Evolutionary conservation across 2,329 filamentous ascomycete species (phyloP).

Genomic region (Fusarium stilboides): DNA sequence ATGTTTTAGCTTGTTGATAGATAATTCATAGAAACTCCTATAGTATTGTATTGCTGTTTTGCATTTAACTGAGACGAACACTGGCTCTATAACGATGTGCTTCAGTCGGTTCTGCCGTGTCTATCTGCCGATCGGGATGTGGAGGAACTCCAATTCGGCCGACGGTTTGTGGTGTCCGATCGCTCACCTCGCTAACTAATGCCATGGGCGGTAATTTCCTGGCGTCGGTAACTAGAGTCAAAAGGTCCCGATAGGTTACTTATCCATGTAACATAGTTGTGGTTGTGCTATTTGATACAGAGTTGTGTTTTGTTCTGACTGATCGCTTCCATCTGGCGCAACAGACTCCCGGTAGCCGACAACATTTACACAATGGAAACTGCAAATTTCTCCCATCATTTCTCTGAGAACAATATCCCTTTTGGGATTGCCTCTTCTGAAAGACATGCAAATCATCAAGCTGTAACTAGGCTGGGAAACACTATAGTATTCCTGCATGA

Average conservation of each 20-base stretch:
- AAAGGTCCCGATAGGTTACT: not conserved
- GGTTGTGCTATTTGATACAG: not conserved
- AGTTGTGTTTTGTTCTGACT: no score
- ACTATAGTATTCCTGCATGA: slow-evolving; percentile 67
- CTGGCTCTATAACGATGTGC: no score
- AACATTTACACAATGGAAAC: not conserved
- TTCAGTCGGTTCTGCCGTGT: no score
- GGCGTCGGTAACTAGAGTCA: not conserved
- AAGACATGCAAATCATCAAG: slow-evolving; percentile 56
- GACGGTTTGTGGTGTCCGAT: slow-evolving; percentile 2
- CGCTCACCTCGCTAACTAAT: slow-evolving; percentile 1
- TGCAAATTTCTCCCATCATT: slow-evolving; percentile 54
- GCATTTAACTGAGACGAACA: no score
- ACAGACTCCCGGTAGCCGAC: fast-evolving
- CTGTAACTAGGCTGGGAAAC: slow-evolving; percentile 66
- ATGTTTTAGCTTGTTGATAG: no score
- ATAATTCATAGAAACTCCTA: no score
- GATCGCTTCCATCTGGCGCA: fast-evolving
- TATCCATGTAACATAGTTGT: not conserved
- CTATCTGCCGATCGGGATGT: slow-evolving; percentile 31
- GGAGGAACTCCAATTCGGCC: slow-evolving; percentile 2
- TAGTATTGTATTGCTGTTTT: no score
- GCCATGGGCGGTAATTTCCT: not conserved
- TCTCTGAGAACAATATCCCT: slow-evolving; percentile 68
- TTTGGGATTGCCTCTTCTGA: slow-evolving; percentile 66